A percentile compares a stretch with the other conserved stretches of the same genome.
phyloP scores from a whole-genome alignment of 352 stramenopile species.

The Phytophthora idaei region DNA sequence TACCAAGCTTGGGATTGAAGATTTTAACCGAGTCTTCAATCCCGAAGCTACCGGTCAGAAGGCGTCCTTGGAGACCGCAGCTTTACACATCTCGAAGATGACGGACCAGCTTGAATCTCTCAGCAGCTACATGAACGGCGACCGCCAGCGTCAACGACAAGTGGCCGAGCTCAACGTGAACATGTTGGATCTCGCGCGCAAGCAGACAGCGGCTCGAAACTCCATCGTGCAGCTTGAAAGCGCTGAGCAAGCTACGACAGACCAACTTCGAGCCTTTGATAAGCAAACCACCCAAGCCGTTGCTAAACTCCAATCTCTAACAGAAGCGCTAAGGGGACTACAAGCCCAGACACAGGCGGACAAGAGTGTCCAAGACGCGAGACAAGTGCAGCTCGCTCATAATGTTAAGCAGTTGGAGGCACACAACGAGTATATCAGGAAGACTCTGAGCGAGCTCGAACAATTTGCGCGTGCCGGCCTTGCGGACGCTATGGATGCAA shows the following conservation, averaged over 20 bases:
- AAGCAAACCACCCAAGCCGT: slow-evolving; percentile 28
- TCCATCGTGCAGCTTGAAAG: slow-evolving; percentile 52
- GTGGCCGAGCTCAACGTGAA: slow-evolving; percentile 52
- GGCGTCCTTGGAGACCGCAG: slow-evolving; percentile 50
- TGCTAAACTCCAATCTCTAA: slow-evolving; percentile 26
- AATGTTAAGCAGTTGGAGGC: slow-evolving; percentile 39
- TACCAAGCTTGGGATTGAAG: slow-evolving; percentile 60
- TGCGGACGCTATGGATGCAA: slow-evolving; percentile 41
- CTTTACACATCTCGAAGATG: slow-evolving; percentile 55
- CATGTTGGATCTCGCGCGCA: slow-evolving; percentile 54
- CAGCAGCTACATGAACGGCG: slow-evolving; percentile 50
- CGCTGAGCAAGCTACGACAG: slow-evolving; percentile 30
- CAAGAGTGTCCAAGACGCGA: slow-evolving; percentile 24
- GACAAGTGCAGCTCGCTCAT: slow-evolving; percentile 20
- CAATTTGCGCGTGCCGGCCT: slow-evolving; percentile 50
- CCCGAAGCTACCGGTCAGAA: slow-evolving; percentile 55
- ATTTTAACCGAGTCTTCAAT: slow-evolving; percentile 75
- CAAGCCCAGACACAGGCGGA: slow-evolving; percentile 32
- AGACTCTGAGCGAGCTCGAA: slow-evolving; percentile 48
- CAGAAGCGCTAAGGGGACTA: slow-evolving; percentile 19
- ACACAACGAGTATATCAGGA: slow-evolving; percentile 34
- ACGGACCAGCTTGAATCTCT: slow-evolving; percentile 53
- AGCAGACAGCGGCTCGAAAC: slow-evolving; percentile 51
- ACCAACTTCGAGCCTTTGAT: slow-evolving; percentile 31
- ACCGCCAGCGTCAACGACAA: slow-evolving; percentile 54